phyloP scores from a whole-genome alignment of 176 grass and related monocot species.

The Cymbopogon citratus region DNA sequence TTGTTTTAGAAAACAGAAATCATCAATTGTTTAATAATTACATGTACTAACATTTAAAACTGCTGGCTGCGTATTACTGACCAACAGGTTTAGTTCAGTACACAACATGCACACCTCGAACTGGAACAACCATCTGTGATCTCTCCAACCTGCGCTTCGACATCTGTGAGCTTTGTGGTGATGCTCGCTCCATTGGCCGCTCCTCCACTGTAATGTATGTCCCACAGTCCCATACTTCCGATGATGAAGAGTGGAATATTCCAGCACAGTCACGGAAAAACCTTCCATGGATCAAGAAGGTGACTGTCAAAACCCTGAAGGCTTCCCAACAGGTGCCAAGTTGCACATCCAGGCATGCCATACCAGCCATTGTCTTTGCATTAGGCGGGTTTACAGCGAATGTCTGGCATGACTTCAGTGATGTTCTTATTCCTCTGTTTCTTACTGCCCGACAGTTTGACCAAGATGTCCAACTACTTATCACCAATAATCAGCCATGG shows the following conservation, averaged over 20 bases:
- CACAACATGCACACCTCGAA: slow-evolving; percentile 35
- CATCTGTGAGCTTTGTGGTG: slow-evolving; percentile 46
- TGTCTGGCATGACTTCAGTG: slow-evolving; percentile 65
- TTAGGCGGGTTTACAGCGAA: slow-evolving; percentile 61
- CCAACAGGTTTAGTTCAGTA: slow-evolving; percentile 27
- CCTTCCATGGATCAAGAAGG: slow-evolving; percentile 56
- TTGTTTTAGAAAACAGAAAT: neutral
- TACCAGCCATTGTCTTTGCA: slow-evolving; percentile 62
- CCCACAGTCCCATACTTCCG: neutral
- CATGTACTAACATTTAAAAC: slow-evolving; percentile 2
- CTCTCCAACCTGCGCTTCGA: slow-evolving; percentile 35
- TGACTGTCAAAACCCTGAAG: slow-evolving; percentile 36
- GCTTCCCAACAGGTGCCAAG: slow-evolving; percentile 16
- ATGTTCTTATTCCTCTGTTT: slow-evolving; percentile 65
- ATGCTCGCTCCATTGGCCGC: slow-evolving; percentile 43
- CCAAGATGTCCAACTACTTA: slow-evolving; percentile 45
- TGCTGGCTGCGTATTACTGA: neutral
- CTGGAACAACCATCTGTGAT: slow-evolving; percentile 22
- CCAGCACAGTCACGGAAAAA: slow-evolving; percentile 45
- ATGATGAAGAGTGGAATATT: slow-evolving; percentile 35
- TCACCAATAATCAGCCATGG: slow-evolving; percentile 50
- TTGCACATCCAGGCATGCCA: slow-evolving; percentile 44
- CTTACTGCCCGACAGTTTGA: slow-evolving; percentile 53
- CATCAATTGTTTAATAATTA: neutral
- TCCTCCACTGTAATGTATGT: slow-evolving; percentile 40